Evolutionary conservation across 2,329 filamentous ascomycete genomes (phyloP), one percentile per base, ranked within the genome.

Genomic region (Nigrospora oryzae): DNA sequence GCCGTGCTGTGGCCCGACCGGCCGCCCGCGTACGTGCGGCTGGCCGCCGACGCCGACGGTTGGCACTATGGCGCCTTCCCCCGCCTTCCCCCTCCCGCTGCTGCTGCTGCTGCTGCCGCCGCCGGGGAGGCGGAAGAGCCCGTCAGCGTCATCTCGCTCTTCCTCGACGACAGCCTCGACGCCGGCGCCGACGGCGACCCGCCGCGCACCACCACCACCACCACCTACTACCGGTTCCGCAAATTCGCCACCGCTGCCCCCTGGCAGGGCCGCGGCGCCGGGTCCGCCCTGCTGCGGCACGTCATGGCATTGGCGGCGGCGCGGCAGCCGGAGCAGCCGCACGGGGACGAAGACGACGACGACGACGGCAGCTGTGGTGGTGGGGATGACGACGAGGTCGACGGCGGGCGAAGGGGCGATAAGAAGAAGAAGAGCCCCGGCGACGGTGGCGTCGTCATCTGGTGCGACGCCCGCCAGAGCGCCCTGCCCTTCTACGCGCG

Each of bases 91-190:
- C 36, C 32, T 35, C 4, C 36, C 6, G 17, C 32, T 6, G 19
- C 19, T 23, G n/a, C n/a, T n/a, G n/a, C n/a, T n/a, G n/a, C n/a
- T n/a, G n/a, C n/a, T n/a, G n/a, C n/a, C n/a, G n/a, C n/a, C n/a
- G n/a, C n/a, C n/a, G n/a, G n/a, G n/a, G 38, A 33, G 4, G 35
- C 43, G 23, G 32, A 16, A 15, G 45, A 45, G 17, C 45, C 49
- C 16, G 47, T 54, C 37, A 55, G 54, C 48, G 47, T 55, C 41
- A 51, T 56, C 19, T 56, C 54, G 38, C 45, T 56, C n/a, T 56
- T 56, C 45, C 19, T 51, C 46, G 47, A 51, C 28, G 37, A 42
- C n/a, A 10, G 23, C 23, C 23, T 28, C 23, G 5, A 28, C 8
- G 5, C 23, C 23, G 5, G 5, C 23, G 40, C 40, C 15, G 42